Evolutionary conservation across 2,329 filamentous ascomycete species (phyloP), one percentile per base, ranked within the genome.

Genomic region (Talaromyces sp.): DNA sequence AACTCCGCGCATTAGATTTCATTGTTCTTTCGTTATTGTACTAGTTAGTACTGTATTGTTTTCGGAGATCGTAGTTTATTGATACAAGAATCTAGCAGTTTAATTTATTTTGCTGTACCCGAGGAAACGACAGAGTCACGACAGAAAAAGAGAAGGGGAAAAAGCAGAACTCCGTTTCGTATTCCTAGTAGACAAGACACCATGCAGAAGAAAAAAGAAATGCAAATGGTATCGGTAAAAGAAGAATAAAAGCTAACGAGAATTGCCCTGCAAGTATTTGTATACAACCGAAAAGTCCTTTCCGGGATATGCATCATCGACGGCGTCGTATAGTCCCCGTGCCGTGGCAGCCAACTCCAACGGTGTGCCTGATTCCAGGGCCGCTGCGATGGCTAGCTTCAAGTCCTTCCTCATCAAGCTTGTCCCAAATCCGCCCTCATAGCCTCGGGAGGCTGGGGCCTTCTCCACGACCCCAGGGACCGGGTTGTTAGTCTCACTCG

Each of bases 401-500:
- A 95, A 75, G 72, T 95, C 91, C 77, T 95, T 95, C 72, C 85
- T 86, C 91, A 95, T 93, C 66, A 95, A 76, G 44, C 82, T 82
- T 61, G 93, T 85, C 1, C 89, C 89, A 66, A 93, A 95, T 0
- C 91, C 91, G 53, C 91, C 91, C 19, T 79, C 76, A 69, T 92
- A 99, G 59, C 89, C 92, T 61, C 89, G 82, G 59, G 82, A 85
- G 0, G 92, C 89, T 0, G 93, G 92, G 1, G 91, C 85, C 0
- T 83, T 85, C 63, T 88, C 86, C 25, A 93, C 83, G 0, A 97
- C 92, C 15, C 92, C 93, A 11, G 87, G 87, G 3, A 98, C 92
- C 0, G 95, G 95, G 72, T 98, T 98, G 78, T 99, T 99, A 64
- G 96, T 81, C 77, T 97, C 93, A 69, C 89, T 95, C 1, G 93